These are phyloP conservation scores for Oryza nivara DNA, from an alignment of 176 grass and related monocot genomes.

Conservation along the genomic window DNA sequence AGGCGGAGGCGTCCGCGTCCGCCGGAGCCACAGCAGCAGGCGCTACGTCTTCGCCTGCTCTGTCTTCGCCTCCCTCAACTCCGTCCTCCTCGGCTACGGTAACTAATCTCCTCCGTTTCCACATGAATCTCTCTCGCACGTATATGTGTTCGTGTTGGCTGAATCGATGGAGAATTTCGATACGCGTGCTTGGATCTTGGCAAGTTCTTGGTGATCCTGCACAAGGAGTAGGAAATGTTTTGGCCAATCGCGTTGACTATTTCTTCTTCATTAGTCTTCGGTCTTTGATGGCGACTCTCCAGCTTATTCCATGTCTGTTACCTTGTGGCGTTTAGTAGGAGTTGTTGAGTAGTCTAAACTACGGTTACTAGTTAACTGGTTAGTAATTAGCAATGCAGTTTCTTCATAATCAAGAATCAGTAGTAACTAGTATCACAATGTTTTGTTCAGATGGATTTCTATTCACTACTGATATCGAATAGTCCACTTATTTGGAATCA, in stretches of 20 bases:
- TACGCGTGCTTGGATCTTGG: not conserved
- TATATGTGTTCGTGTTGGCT: not conserved
- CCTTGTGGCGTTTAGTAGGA: not conserved
- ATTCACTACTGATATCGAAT: not conserved
- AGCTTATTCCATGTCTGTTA: not conserved
- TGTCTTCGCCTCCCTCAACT: constrained; percentile 86
- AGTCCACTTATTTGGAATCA: too few relatives aligned
- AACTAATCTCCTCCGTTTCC: not conserved
- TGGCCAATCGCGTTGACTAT: constrained; percentile 40
- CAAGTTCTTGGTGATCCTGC: not conserved
- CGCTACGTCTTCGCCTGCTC: constrained; percentile 72
- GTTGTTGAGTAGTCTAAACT: not conserved
- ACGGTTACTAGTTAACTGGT: not conserved
- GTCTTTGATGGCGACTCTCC: not conserved
- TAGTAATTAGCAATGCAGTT: not conserved
- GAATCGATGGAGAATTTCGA: not conserved
- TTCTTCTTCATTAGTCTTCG: not conserved
- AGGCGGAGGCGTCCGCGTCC: constrained; percentile 13
- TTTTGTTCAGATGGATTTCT: not conserved
- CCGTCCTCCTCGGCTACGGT: constrained; percentile 90
- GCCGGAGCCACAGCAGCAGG: constrained; percentile 44
- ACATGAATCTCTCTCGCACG: not conserved
- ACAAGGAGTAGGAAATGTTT: not conserved
- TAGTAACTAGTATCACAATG: not conserved
- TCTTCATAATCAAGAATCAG: not conserved